These are phyloP conservation scores for Gracilariopsis chorda DNA, from an alignment of 23 red algal genomes.

Conservation along the genomic window DNA sequence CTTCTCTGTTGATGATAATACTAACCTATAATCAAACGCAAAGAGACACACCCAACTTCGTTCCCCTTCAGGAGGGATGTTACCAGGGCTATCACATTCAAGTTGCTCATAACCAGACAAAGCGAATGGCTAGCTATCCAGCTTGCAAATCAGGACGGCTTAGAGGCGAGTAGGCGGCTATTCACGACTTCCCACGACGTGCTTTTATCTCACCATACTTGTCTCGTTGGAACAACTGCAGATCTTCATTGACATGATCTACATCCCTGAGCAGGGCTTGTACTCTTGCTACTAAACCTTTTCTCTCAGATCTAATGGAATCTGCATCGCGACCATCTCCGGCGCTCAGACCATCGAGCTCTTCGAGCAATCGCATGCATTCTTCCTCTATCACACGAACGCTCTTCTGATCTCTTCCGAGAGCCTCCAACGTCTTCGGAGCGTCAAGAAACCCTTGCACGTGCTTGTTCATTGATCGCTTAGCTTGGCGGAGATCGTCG, in stretches of 20 bases:
- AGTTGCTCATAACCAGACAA: no score
- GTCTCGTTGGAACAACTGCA: neutral
- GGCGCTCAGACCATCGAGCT: neutral
- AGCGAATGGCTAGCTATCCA: no score
- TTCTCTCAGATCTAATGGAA: neutral
- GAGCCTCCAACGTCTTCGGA: neutral
- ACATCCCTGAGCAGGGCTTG: neutral
- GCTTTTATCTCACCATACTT: conserved; percentile 13
- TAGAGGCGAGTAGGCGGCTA: no score
- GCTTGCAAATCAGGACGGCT: no score
- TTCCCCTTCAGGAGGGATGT: no score
- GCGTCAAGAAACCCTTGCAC: conserved; percentile 21
- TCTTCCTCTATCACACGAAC: conserved; percentile 9
- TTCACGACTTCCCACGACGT: neutral
- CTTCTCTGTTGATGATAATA: no score
- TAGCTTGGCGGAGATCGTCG: neutral
- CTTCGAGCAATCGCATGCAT: conserved; percentile 1
- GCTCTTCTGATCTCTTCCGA: neutral
- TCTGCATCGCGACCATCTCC: neutral
- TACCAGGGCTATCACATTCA: no score
- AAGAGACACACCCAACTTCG: no score
- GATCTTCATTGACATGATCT: neutral
- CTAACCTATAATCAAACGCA: no score
- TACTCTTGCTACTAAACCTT: neutral
- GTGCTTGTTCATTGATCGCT: conserved; percentile 1